Percentiles rank a stretch among this genome's conserved stretches.
phyloP scores from a whole-genome alignment of 2,329 filamentous ascomycete species.

The Sporothrix curviconia region DNA sequence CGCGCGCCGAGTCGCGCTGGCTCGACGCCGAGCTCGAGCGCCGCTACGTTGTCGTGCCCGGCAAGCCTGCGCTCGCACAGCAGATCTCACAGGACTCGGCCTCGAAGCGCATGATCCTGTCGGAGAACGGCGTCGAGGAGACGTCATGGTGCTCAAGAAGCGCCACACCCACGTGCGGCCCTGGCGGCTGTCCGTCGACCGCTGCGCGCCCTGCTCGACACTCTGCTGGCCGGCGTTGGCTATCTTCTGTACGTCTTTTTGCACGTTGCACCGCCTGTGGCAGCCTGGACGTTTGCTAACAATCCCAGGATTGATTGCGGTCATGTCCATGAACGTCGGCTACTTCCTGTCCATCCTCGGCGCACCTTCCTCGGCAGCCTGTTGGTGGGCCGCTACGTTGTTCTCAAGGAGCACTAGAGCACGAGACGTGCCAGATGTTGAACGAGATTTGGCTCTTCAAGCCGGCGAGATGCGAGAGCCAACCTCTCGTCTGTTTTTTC shows the following conservation, averaged over 20 bases:
- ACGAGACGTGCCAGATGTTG: no score
- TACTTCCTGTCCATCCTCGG: constrained; percentile 70
- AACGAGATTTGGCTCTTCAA: no score
- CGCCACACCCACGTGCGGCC: constrained; percentile 50
- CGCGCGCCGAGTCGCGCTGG: constrained; percentile 57
- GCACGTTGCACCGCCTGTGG: no score
- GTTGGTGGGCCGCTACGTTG: constrained; percentile 63
- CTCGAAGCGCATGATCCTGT: constrained; percentile 56
- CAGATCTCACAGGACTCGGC: constrained; percentile 52
- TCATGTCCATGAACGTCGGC: constrained; percentile 79
- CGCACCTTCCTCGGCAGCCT: constrained; percentile 80
- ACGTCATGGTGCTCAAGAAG: constrained; percentile 65
- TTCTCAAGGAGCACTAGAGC: constrained; percentile 42
- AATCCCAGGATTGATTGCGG: constrained; percentile 73
- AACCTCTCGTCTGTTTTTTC: no score
- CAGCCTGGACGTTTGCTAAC: no score
- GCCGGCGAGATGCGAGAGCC: no score
- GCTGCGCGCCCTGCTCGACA: constrained; percentile 63
- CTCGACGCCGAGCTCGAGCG: constrained; percentile 64
- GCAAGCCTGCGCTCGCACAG: constrained; percentile 53
- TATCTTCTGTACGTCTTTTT: constrained; percentile 77
- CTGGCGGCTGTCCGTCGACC: constrained; percentile 79
- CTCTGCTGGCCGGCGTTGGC: constrained; percentile 66
- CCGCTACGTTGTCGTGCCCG: constrained; percentile 69
- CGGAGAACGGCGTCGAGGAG: constrained; percentile 75